These are phyloP conservation scores for Parietaria judaica DNA, from an alignment of 306 rosid species.

Conservation along the genomic window DNA sequence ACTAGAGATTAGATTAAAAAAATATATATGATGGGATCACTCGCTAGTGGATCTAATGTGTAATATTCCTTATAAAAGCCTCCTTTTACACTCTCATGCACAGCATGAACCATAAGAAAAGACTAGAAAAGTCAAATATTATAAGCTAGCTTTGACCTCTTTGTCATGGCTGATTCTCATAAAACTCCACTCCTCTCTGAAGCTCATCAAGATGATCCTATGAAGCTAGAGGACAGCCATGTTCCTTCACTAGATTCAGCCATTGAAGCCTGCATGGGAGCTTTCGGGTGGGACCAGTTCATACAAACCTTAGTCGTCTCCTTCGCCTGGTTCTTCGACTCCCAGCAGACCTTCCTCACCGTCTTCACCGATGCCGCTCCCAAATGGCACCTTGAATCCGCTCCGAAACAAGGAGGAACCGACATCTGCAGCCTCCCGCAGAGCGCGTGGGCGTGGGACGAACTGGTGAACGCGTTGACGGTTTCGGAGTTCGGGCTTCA, in stretches of 20 bases:
- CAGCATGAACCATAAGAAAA: no score
- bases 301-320: conserved; percentile 44
- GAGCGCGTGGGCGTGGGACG: conserved; percentile 46
- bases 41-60: no score
- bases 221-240: background rate
- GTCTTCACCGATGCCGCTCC: conserved; percentile 50
- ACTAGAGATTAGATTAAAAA: no score
- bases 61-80: no score
- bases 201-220: conserved; percentile 2
- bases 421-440: conserved; percentile 23
- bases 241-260: conserved; percentile 40
- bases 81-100: no score
- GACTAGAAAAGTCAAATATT: background rate
- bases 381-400: conserved; percentile 24
- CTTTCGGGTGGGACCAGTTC: conserved; percentile 37
- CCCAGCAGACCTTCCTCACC: conserved; percentile 48
- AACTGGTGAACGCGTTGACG: conserved; percentile 21
- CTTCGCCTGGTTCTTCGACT: conserved; percentile 47
- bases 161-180: conserved; percentile 19
- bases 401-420: conserved; percentile 1
- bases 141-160: background rate
- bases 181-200: conserved; percentile 21
- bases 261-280: conserved; percentile 38
- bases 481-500: conserved; percentile 47
- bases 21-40: no score